These are phyloP conservation scores for Umbelopsis isabellina DNA, from an alignment of 192 early-diverging fungal species.

Conservation along the genomic window DNA sequence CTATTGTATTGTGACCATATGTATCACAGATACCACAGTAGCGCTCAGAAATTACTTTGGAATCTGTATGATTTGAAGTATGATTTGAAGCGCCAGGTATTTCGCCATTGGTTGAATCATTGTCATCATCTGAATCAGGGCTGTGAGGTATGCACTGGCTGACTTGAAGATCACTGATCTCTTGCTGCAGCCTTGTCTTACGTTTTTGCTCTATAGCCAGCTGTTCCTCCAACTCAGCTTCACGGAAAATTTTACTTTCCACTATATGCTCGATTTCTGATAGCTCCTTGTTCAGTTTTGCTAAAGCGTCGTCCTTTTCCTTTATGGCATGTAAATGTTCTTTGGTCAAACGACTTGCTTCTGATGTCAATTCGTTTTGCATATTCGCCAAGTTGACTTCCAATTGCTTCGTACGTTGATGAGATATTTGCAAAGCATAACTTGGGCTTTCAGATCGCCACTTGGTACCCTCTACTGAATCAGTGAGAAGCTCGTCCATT, in stretches of 20 bases:
- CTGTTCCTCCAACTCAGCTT: slow-evolving; percentile 7
- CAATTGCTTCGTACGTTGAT: neutral
- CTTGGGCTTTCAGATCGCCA: neutral
- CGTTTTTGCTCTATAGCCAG: neutral
- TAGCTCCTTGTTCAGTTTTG: slow-evolving; percentile 2
- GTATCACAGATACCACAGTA: slow-evolving; percentile 4
- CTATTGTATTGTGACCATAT: slow-evolving; percentile 8
- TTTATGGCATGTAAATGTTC: neutral
- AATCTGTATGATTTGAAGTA: neutral
- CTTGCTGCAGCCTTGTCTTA: neutral
- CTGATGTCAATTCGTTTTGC: neutral
- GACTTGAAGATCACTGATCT: neutral
- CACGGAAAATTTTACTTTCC: slow-evolving; percentile 9
- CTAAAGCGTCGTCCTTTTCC: neutral
- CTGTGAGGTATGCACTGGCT: neutral
- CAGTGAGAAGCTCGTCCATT: neutral
- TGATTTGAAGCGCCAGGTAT: neutral
- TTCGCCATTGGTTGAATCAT: neutral
- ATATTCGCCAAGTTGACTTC: neutral
- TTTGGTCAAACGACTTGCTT: neutral
- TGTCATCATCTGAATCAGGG: neutral
- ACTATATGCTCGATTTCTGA: slow-evolving; percentile 6
- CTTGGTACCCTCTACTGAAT: neutral
- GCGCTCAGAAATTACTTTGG: neutral
- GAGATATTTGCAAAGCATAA: neutral